A percentile compares a stretch with the other conserved stretches of the same genome.
Evolutionary conservation across 495 filamentous ascomycete genomes (phyloP).

Genomic region (Talaromyces liani): DNA sequence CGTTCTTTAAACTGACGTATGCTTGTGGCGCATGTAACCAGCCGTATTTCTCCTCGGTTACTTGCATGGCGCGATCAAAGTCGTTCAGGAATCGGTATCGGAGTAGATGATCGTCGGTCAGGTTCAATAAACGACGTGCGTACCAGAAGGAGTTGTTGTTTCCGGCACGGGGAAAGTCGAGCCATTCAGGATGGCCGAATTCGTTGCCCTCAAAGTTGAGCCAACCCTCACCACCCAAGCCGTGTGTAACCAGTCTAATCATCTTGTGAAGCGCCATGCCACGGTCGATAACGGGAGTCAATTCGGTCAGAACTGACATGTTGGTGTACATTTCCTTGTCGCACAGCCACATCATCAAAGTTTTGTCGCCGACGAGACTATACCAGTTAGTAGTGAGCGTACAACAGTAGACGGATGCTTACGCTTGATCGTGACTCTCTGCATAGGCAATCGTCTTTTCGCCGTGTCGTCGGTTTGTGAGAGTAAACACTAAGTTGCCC

Average conservation of each 20-base stretch:
- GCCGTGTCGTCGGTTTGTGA: slow-evolving; percentile 88
- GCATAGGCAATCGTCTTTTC: slow-evolving; percentile 99
- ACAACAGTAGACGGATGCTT: slow-evolving; percentile 30
- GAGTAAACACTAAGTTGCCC: slow-evolving; percentile 69
- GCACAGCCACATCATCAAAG: slow-evolving; percentile 95
- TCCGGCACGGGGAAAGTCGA: slow-evolving; percentile 92
- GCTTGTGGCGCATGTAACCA: slow-evolving; percentile 87
- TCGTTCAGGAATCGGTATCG: slow-evolving; percentile 91
- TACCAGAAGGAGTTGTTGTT: slow-evolving; percentile 98
- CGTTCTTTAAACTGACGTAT: slow-evolving; percentile 89
- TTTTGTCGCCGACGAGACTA: slow-evolving; percentile 94
- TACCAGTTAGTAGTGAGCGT: slow-evolving; percentile 21
- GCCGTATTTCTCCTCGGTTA: slow-evolving; percentile 77
- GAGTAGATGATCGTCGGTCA: slow-evolving; percentile 76
- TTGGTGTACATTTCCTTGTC: slow-evolving; percentile 96
- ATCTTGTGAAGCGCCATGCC: slow-evolving; percentile 93
- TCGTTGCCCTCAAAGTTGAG: slow-evolving; percentile 99
- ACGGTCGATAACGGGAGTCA: slow-evolving; percentile 85
- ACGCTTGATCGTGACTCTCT: slow-evolving; percentile 98
- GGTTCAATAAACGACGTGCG: slow-evolving; percentile 88
- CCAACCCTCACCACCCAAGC: slow-evolving; percentile 92
- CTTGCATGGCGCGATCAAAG: slow-evolving; percentile 90
- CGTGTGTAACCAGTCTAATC: slow-evolving; percentile 90
- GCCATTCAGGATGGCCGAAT: slow-evolving; percentile 98
- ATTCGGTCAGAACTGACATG: slow-evolving; percentile 79